These are phyloP conservation scores for Verticillium isaacii DNA, from an alignment of 2,329 filamentous ascomycete genomes.

Conservation along the genomic window DNA sequence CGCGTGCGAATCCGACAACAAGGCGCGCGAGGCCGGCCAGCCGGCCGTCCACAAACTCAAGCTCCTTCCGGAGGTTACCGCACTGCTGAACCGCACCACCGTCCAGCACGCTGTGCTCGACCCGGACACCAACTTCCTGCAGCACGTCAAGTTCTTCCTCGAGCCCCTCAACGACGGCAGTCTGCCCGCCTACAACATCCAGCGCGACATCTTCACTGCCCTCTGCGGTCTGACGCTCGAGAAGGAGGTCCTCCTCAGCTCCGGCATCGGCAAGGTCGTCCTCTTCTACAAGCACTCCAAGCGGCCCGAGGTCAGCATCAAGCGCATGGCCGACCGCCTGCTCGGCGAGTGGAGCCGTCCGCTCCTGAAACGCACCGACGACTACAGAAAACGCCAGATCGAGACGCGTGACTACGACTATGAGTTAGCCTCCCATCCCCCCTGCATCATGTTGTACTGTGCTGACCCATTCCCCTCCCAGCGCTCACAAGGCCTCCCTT, in stretches of 20 bases:
- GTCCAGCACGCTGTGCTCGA: conserved; percentile 82
- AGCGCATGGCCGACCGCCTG: conserved; percentile 88
- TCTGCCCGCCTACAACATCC: conserved; percentile 93
- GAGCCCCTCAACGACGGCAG: conserved; percentile 93
- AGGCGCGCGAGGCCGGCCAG: conserved; percentile 70
- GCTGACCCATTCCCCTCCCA: conserved; percentile 17
- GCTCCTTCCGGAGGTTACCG: conserved; percentile 85
- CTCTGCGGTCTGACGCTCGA: conserved; percentile 79
- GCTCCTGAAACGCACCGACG: conserved; percentile 87
- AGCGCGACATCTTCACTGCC: conserved; percentile 85
- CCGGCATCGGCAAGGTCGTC: conserved; percentile 92
- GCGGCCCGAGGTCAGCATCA: conserved; percentile 81
- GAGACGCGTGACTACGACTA: conserved; percentile 61
- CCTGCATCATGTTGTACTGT: background rate
- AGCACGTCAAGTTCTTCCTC: conserved; percentile 94
- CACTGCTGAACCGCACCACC: conserved; percentile 83
- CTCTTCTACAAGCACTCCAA: conserved; percentile 97
- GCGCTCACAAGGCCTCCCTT: conserved; percentile 49
- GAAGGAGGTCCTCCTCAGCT: conserved; percentile 85
- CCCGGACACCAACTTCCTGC: conserved; percentile 90
- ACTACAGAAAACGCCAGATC: conserved; percentile 80
- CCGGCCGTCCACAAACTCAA: conserved; percentile 91
- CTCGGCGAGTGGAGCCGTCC: conserved; percentile 93
- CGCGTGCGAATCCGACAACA: conserved; percentile 82
- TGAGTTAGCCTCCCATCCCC: conserved; percentile 36